Evolutionary conservation across 1,284 basidiomycete species (phyloP).

Genomic region (Microbotryum scabiosae): DNA sequence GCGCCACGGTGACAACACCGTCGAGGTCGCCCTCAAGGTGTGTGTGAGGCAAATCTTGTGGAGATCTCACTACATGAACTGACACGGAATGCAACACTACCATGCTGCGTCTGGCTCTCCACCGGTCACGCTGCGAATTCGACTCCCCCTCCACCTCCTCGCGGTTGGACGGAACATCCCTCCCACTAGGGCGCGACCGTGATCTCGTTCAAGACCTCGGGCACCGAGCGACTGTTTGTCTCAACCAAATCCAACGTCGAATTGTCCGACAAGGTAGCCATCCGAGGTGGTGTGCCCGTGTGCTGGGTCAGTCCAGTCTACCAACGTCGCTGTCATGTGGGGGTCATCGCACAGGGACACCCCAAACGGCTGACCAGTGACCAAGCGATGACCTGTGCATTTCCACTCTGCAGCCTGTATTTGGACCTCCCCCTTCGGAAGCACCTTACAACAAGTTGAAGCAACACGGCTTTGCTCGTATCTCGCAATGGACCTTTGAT

Average conservation of each 20-base stretch:
- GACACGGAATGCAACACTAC: too few species aligned
- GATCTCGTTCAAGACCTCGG: conserved; percentile 24
- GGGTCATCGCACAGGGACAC: neutral
- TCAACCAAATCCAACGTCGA: conserved; percentile 21
- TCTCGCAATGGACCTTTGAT: conserved; percentile 22
- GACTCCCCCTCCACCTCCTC: conserved; percentile 2
- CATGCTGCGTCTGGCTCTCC: neutral
- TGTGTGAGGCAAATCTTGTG: neutral
- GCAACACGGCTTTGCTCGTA: conserved; percentile 37
- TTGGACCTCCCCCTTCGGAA: conserved; percentile 32
- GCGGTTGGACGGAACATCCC: neutral
- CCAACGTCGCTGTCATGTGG: neutral
- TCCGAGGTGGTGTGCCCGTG: conserved; percentile 35
- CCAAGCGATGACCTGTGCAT: too few species aligned
- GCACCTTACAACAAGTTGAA: conserved; percentile 31
- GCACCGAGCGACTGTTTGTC: conserved; percentile 33
- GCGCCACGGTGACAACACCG: conserved; percentile 7
- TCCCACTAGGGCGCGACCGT: conserved; percentile 29
- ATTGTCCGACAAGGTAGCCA: conserved; percentile 28
- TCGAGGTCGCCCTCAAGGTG: conserved; percentile 16
- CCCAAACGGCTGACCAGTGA: too few species aligned
- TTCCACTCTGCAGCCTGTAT: conserved; percentile 19
- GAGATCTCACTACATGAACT: too few species aligned
- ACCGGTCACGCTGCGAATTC: neutral
- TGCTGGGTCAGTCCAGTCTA: conserved; percentile 27